phyloP scores from a whole-genome alignment of 139 green algal genomes.

The Micromonas pusilla region DNA sequence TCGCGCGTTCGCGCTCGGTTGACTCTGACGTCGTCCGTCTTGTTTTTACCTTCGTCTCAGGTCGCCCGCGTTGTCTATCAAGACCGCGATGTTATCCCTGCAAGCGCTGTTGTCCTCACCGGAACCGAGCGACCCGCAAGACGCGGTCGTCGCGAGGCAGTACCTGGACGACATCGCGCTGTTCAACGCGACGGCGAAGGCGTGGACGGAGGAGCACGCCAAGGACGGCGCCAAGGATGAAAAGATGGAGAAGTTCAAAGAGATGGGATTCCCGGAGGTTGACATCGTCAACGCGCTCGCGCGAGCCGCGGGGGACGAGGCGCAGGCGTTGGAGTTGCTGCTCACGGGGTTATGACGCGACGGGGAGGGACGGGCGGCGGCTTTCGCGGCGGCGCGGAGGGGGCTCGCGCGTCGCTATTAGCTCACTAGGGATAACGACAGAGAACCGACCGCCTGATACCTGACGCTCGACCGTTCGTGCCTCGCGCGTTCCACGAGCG shows the following conservation, averaged over 20 bases:
- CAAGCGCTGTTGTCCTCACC: conserved; percentile 88
- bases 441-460: too few relatives aligned
- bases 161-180: conserved; percentile 58
- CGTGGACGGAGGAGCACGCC: conserved; percentile 47
- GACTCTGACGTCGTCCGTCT: too few relatives aligned
- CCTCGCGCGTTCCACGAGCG: too few relatives aligned
- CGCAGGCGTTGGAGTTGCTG: conserved; percentile 31
- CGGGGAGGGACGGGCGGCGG: too few relatives aligned
- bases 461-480: too few relatives aligned
- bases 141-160: conserved; percentile 89
- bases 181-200: conserved; percentile 60
- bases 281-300: conserved; percentile 22
- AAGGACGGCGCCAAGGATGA: conserved; percentile 22
- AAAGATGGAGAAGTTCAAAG: conserved; percentile 32
- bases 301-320: conserved; percentile 21
- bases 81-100: conserved; percentile 90
- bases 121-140: conserved; percentile 88
- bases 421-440: too few relatives aligned
- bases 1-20: too few relatives aligned
- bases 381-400: too few relatives aligned
- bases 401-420: too few relatives aligned
- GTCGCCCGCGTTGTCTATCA: conserved; percentile 55
- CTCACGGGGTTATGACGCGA: neutral
- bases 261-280: conserved; percentile 41
- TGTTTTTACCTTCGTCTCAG: too few relatives aligned